Evolutionary conservation across 1,139 yeast genomes (phyloP), one percentile per base, ranked within the genome.

Genomic region (Geotrichum phurueaensis): DNA sequence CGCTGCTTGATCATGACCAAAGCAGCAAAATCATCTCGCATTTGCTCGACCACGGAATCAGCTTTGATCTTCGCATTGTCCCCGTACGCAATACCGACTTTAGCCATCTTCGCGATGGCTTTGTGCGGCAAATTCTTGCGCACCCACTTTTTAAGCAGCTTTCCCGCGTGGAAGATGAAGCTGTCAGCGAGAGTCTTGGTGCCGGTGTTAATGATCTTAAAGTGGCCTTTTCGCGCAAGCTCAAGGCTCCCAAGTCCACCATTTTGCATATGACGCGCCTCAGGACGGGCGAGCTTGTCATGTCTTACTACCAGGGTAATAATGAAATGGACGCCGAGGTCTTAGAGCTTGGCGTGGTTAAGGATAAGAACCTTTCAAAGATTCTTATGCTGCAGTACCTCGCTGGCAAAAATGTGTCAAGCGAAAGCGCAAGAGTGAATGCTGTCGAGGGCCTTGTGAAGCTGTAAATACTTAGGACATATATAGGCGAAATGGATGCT

Each of bases 21-120:
- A 82, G 95, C 1, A 76, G 78, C 9, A 78, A 80, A 3, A 70
- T 89, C 25, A 73, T 89, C 27, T 78, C 81, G 25, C 77, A 79
- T 59, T 75, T 91, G 53, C 72, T 90, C 53, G 83, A 81, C 54
- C 75, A 81, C n/a, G 83, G 85, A 12, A 81, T 88, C 25, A 80
- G 84, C 62, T 79, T 90, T 67, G 78, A 85, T 55, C 85, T 90
- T 45, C 79, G 96, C 65, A 85, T 94, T 65, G 85, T 87, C 22
- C 97, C 99, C 0, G 85, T 87, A 12, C 81, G 96, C 70, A 89
- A 88, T 71, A 92, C 98, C 1, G 97, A 92, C 73, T 89, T 87
- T 73, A 84, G 84, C 65, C 98, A 94, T 72, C 75, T 94, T 71
- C 83, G 88, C 67, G 98, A 94, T 70, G 98, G 98, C 0, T 82